These are phyloP conservation scores for Leptographium wingfieldii DNA, from an alignment of 2,329 filamentous ascomycete genomes.

Conservation along the genomic window DNA sequence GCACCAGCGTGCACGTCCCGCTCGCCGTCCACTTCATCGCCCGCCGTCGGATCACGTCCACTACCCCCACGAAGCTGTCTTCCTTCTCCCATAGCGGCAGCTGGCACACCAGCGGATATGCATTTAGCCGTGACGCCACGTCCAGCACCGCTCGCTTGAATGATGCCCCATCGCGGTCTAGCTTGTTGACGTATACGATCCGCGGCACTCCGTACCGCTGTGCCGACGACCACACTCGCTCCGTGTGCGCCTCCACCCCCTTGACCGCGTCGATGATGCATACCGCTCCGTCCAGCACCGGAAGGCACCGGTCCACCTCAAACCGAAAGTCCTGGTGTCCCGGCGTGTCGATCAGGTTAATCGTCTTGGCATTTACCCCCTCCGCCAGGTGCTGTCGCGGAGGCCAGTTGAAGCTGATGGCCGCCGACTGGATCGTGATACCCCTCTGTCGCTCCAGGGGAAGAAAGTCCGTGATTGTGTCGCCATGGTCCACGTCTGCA, in stretches of 20 bases:
- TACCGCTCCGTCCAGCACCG: constrained; percentile 22
- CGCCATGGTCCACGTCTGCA: constrained; percentile 83
- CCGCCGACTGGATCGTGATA: constrained; percentile 95
- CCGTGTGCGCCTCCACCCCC: constrained; percentile 83
- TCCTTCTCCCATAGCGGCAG: constrained; percentile 90
- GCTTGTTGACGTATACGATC: constrained; percentile 72
- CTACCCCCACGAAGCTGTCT: constrained; percentile 62
- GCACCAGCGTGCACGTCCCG: constrained; percentile 18
- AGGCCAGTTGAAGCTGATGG: constrained; percentile 92
- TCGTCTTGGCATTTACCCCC: constrained; percentile 43
- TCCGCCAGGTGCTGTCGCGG: constrained; percentile 26
- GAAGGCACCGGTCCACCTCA: constrained; percentile 79
- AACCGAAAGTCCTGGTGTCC: constrained; percentile 97
- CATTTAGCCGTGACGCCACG: constrained; percentile 64
- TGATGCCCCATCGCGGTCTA: constrained; percentile 68
- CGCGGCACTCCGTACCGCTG: constrained; percentile 75
- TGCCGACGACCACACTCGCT: constrained; percentile 89
- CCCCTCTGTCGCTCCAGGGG: constrained; percentile 83
- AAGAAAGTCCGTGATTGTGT: constrained; percentile 93
- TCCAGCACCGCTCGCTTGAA: constrained; percentile 81
- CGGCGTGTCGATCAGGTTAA: constrained; percentile 92
- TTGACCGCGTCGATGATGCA: constrained; percentile 25
- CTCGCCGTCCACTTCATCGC: constrained; percentile 59
- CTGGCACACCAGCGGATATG: constrained; percentile 84
- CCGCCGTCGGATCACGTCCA: constrained; percentile 66